phyloP scores from a whole-genome alignment of 352 stramenopile species.

The Phytopythium ostracodes region DNA sequence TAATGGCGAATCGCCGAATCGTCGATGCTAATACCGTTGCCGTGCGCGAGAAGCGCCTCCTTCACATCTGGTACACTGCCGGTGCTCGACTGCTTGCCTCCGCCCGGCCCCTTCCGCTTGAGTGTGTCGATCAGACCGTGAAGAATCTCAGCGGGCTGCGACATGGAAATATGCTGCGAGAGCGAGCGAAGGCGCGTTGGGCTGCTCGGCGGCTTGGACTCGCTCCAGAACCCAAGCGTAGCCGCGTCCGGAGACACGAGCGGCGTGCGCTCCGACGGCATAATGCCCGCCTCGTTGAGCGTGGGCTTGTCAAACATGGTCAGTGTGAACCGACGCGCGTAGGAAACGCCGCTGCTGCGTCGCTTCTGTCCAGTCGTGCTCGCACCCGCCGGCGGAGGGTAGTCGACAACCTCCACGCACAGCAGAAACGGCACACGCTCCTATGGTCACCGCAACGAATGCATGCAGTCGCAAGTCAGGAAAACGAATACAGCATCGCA shows the following conservation, averaged over 20 bases:
- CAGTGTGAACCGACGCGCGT: slow-evolving; percentile 51
- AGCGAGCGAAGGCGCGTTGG: slow-evolving; percentile 58
- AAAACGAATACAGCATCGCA: not conserved
- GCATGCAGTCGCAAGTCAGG: not conserved
- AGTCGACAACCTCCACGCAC: slow-evolving; percentile 77
- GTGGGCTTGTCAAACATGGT: slow-evolving; percentile 57
- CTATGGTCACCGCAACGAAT: slow-evolving; percentile 9
- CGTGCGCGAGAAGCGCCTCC: not conserved
- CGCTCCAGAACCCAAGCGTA: slow-evolving; percentile 80
- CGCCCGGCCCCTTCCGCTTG: slow-evolving; percentile 52
- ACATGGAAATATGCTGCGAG: slow-evolving; percentile 73
- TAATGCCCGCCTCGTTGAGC: slow-evolving; percentile 26
- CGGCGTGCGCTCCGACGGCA: slow-evolving; percentile 30
- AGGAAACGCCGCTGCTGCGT: slow-evolving; percentile 50
- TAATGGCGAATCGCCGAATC: slow-evolving; percentile 3
- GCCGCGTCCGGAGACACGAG: slow-evolving; percentile 53
- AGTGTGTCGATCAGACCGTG: slow-evolving; percentile 70
- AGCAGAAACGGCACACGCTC: slow-evolving; percentile 79
- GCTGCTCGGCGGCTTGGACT: slow-evolving; percentile 52
- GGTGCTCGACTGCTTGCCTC: slow-evolving; percentile 16
- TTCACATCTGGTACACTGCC: slow-evolving; percentile 3
- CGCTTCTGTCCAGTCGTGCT: slow-evolving; percentile 20
- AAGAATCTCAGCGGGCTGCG: slow-evolving; percentile 54
- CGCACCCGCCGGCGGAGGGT: slow-evolving; percentile 32
- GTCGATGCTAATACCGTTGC: slow-evolving; percentile 6